Base-by-base conservation (phyloP, 345 rosid genomes). In the Euphorbia peplus region DNA sequence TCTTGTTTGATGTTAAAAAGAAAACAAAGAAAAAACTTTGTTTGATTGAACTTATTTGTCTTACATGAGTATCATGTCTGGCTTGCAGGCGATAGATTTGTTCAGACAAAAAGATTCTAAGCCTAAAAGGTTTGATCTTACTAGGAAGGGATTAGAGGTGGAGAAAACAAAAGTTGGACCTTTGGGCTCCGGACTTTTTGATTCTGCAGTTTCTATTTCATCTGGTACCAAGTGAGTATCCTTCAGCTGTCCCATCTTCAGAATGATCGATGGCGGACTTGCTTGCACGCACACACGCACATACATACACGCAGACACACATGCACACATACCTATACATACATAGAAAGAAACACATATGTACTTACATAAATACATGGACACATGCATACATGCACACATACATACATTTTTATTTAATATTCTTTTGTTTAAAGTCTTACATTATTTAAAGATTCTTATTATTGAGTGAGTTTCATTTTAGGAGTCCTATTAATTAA, bases 121-220 rank as follows among this genome's bases (percentile, higher is more conserved):
- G 52, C 52, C 85, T 24, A 54, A 75, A 55, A 85, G 90, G 74
- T 64, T 91, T 64, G 96, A 91, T 83, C 97, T 95, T 69, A 73
- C 93, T 24, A 79, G 77, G 75, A 61, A 70, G 47, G 89, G 79
- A 74, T 71, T 85, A 62, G 46, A 61, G 44, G 93, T 83, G 41
- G 86, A 87, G 72, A 95, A 89, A 80, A 85, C 91, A 69, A 95
- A 89, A 83, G 97, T 95, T 78, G 97, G 97, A 60, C 99, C 99
- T 68, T 81, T 95, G 67, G 92, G 95, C 73, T 81, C 87, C 51
- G 74, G 51, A 57, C 84, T 89, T 78, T 91, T 91, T 77, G 97
- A 91, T 78, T 95, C 99, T 67, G 96, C 95, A 70, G 84, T 95
- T 66, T 81, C 89, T 55, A 67, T 95, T 76, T 90, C 89, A 37